Base-by-base conservation (phyloP, 2,329 filamentous ascomycete genomes). In the Lasiodiplodia gonubiensis region DNA sequence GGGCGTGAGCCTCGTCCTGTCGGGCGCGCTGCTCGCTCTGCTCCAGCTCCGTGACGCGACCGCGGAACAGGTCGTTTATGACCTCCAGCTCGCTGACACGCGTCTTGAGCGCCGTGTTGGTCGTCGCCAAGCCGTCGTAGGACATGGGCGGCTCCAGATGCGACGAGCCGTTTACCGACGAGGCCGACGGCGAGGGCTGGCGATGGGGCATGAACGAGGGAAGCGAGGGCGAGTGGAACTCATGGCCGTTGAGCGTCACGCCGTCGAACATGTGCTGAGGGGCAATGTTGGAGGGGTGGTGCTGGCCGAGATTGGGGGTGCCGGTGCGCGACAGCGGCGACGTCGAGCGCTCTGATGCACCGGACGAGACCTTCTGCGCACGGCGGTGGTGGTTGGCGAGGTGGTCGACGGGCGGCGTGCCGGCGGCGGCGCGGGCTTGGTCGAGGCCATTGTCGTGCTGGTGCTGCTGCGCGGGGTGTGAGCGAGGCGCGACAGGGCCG, bases 71-170 rank as follows among this genome's bases (percentile, higher is more conserved):
- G 65, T 89, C 86, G 74, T 89, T 97, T 83, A 99, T 97, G 64
- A 99, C 87, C 77, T 99, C 95, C 27, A 99, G 86, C 79, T 99
- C 95, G 72, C 90, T 95, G 39, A 99, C 94, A 51, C 95, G 90
- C 0, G 95, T 99, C 81, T 96, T 97, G n/a, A 98, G 85, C 61
- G 89, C 90, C 5, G 92, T 92, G 78, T 97, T 97, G 69, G 90
- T 88, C 1, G 90, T 90, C 64, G 93, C 83, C 27, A 97, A 86
- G 69, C 92, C 89, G 75, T 97, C 92, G 77, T 92, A 93, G 3
- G 90, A 90, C 75, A 93, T 90, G 0, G 91, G 88, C 4, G 88
- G 84, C 68, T 94, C 92, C 67, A 89, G 83, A 70, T 89, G 85
- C 57, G 90, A 89, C 57, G 90, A 89, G 61, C 81, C 83, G 70